These are phyloP conservation scores for Solanum chiquidenum DNA, from an alignment of 257 asterid genomes.

Conservation along the genomic window DNA sequence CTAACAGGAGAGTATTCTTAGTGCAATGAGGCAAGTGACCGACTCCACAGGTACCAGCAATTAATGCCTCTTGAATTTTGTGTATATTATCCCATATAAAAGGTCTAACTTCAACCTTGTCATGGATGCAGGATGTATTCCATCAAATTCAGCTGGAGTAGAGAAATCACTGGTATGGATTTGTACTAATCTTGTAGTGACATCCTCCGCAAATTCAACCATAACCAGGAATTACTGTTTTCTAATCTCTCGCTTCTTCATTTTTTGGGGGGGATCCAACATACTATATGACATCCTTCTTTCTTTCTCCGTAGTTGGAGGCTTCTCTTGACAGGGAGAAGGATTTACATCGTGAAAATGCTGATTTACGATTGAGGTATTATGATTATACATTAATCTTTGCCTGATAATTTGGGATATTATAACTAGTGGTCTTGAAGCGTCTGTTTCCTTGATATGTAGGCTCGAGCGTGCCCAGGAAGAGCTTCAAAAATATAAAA, in stretches of 20 bases:
- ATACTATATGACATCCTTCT: background rate
- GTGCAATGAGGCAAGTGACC: conserved; percentile 53
- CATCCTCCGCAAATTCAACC: background rate
- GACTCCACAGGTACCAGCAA: conserved; percentile 50
- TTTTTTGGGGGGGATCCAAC: background rate
- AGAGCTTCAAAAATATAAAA: conserved; percentile 60
- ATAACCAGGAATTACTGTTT: background rate
- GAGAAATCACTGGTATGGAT: conserved; percentile 60
- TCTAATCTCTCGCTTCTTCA: background rate
- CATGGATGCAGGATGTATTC: conserved; percentile 28
- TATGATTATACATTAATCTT: background rate
- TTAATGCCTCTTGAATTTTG: background rate
- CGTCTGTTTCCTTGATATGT: background rate
- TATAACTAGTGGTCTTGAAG: background rate
- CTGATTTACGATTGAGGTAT: conserved; percentile 73
- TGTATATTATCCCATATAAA: background rate
- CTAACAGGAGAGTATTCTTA: conserved; percentile 57
- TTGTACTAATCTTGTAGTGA: background rate
- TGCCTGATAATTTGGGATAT: background rate
- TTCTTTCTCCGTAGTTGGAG: conserved; percentile 42
- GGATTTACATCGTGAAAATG: conserved; percentile 54
- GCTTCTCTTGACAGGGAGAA: conserved; percentile 74
- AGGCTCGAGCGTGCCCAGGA: conserved; percentile 44
- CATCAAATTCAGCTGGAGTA: conserved; percentile 13
- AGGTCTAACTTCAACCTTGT: conserved; percentile 11